A percentile compares a stretch with the other conserved stretches of the same genome.
Evolutionary conservation across 2,329 filamentous ascomycete genomes (phyloP).

Genomic region (Aspergillus sp.): DNA sequence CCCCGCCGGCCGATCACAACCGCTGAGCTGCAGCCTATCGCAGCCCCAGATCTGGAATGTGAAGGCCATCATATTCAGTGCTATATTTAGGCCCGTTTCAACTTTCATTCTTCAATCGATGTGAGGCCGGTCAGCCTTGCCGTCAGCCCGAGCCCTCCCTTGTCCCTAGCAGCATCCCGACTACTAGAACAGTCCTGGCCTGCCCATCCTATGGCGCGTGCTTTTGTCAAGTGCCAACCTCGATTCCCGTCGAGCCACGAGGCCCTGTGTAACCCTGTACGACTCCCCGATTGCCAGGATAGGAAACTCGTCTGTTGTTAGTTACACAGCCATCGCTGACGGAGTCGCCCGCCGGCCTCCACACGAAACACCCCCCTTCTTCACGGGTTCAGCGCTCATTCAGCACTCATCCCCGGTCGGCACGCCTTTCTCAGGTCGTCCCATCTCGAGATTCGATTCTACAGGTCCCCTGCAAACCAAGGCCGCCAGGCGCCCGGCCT

Average conservation of each 20-base stretch:
- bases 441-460: not conserved
- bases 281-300: not conserved
- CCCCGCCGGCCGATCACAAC: not conserved
- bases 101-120: too few relatives aligned
- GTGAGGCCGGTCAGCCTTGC: not conserved
- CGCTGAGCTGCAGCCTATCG: not conserved
- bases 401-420: not conserved
- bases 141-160: not conserved
- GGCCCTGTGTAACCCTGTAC: not conserved
- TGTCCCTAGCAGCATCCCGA: too few relatives aligned
- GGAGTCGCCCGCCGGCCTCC: not conserved
- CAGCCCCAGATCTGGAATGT: not conserved
- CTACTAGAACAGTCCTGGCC: too few relatives aligned
- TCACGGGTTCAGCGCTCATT: too few relatives aligned
- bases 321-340: not conserved
- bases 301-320: not conserved
- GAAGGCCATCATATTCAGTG: not conserved
- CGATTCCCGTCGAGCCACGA: not conserved
- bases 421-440: not conserved
- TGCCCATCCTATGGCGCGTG: too few relatives aligned
- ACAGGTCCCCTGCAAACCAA: not conserved
- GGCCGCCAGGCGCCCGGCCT: not conserved
- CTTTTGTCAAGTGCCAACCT: too few relatives aligned
- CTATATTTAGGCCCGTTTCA: not conserved
- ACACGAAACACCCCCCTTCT: too few relatives aligned